Conservation (phyloP, 257 asterid genomes). For the Dorcoceras hygrometricum region DNA sequence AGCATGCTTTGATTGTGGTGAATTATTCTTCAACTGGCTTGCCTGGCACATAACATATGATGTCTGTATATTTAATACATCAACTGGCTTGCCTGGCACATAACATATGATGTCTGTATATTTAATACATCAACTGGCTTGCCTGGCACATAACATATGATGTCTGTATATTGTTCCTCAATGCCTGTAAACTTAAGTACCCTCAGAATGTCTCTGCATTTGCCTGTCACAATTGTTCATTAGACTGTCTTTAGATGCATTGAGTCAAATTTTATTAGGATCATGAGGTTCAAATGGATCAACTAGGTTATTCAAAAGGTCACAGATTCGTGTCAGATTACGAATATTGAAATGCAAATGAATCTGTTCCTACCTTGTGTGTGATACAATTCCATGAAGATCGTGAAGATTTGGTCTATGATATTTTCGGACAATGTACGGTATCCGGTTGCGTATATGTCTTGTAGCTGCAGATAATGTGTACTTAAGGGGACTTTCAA, state of each 20-base stretch:
- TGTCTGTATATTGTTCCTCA: too few species aligned
- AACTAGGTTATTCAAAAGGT: background rate
- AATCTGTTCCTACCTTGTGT: background rate
- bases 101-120: background rate
- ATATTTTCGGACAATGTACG: too few species aligned
- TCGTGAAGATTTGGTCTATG: too few species aligned
- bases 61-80: too few species aligned
- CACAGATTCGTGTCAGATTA: background rate
- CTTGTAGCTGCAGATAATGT: background rate
- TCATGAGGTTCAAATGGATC: background rate
- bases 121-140: too few species aligned
- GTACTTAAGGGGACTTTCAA: too few species aligned
- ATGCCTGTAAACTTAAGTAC: too few species aligned
- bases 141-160: background rate
- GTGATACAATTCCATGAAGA: too few species aligned
- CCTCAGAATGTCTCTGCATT: too few species aligned
- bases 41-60: background rate
- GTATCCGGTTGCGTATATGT: background rate
- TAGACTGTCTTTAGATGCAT: background rate
- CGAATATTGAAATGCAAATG: background rate
- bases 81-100: background rate
- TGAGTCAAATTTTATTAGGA: background rate
- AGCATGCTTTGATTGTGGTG: background rate
- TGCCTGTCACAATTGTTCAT: background rate
- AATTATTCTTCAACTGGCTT: background rate